Evolutionary conservation across 345 rosid species (phyloP).

Genomic region (Salix koriyanagi): DNA sequence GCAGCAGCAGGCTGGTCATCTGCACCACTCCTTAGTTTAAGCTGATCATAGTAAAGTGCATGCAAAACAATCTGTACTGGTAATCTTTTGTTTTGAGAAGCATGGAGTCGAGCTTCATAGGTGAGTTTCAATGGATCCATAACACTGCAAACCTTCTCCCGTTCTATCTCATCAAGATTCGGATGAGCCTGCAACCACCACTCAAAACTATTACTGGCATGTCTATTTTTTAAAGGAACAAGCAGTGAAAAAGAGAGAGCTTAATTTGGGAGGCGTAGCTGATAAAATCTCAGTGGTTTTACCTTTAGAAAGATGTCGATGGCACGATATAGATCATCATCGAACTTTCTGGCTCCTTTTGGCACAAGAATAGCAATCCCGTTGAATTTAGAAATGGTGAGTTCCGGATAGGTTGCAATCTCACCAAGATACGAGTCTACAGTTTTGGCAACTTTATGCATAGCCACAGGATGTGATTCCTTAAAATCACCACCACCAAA

Average conservation of each 20-base stretch:
- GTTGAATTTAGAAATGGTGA: slow-evolving; percentile 76
- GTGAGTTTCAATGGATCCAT: slow-evolving; percentile 88
- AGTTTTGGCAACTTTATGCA: slow-evolving; percentile 65
- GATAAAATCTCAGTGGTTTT: background rate
- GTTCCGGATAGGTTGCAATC: slow-evolving; percentile 54
- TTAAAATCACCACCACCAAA: slow-evolving; percentile 64
- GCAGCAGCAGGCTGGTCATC: slow-evolving; percentile 45
- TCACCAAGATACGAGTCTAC: slow-evolving; percentile 75
- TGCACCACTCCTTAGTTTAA: slow-evolving; percentile 71
- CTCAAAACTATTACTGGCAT: background rate
- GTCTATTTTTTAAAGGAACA: background rate
- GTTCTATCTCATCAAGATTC: slow-evolving; percentile 79
- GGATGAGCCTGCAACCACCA: slow-evolving; percentile 51
- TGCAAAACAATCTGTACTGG: slow-evolving; percentile 86
- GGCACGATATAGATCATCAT: slow-evolving; percentile 87
- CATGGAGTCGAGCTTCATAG: slow-evolving; percentile 89
- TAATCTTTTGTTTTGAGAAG: slow-evolving; percentile 87
- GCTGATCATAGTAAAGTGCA: slow-evolving; percentile 82
- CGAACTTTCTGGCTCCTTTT: slow-evolving; percentile 63
- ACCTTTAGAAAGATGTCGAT: slow-evolving; percentile 86
- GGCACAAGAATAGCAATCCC: slow-evolving; percentile 75
- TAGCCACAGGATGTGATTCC: slow-evolving; percentile 44
- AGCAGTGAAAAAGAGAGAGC: background rate
- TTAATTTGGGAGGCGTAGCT: background rate
- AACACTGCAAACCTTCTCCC: slow-evolving; percentile 84